Conservation (phyloP, 2,329 filamentous ascomycete genomes). For the Ophiostoma triangulosporum region DNA sequence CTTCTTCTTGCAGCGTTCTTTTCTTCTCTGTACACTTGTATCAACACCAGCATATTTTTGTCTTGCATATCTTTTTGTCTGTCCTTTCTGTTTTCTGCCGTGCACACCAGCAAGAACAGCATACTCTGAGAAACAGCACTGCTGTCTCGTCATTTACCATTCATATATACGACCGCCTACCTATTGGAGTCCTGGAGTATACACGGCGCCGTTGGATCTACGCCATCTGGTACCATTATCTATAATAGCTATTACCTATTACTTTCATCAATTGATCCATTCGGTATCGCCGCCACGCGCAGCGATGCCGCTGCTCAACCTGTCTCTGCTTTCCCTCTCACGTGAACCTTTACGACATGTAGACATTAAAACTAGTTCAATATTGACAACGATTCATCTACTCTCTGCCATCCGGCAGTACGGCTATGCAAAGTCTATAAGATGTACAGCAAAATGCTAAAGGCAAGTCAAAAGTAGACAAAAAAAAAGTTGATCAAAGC, state of each 20-base stretch:
- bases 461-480: not conserved
- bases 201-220: not conserved
- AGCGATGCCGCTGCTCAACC: too few relatives aligned
- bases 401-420: not conserved
- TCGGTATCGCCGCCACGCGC: too few relatives aligned
- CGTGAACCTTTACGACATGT: too few relatives aligned
- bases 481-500: too few relatives aligned
- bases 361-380: too few relatives aligned
- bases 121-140: not conserved
- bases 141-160: not conserved
- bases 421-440: not conserved
- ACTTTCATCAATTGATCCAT: not conserved
- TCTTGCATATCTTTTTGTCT: not conserved
- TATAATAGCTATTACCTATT: not conserved
- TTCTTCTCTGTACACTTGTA: not conserved
- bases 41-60: not conserved
- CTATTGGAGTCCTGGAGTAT: not conserved
- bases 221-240: not conserved
- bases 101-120: not conserved
- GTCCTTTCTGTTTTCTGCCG: not conserved
- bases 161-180: not conserved
- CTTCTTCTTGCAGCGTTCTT: not conserved
- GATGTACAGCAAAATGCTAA: not conserved
- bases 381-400: too few relatives aligned
- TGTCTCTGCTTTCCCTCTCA: too few relatives aligned